A percentile compares a stretch with the other conserved stretches of the same genome.
phyloP scores from a whole-genome alignment of 1,284 basidiomycete species.

The Sporisorium scitamineum region DNA sequence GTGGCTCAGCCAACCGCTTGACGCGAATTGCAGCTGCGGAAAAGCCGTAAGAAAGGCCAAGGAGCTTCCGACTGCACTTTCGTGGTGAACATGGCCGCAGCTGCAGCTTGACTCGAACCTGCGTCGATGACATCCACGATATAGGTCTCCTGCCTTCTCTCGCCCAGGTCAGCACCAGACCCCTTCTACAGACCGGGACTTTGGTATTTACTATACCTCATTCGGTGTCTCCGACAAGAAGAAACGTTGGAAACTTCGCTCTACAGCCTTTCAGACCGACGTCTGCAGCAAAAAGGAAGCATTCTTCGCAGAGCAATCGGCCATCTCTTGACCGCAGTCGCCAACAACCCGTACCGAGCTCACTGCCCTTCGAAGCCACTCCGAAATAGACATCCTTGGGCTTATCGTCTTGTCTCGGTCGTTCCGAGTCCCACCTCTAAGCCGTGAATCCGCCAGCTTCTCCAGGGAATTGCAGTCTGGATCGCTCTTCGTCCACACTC shows the following conservation, averaged over 20 bases:
- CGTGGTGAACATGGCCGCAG: slow-evolving; percentile 11
- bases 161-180: not conserved
- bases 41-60: not conserved
- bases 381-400: not conserved
- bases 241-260: not conserved
- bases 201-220: not conserved
- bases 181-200: not conserved
- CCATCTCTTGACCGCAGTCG: too few species aligned
- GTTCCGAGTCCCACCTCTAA: not conserved
- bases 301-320: not conserved
- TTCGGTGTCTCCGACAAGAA: not conserved
- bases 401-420: not conserved
- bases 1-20: slow-evolving; percentile 29
- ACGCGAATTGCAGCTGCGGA: slow-evolving; percentile 12
- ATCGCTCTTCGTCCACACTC: not conserved
- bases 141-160: not conserved
- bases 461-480: not conserved
- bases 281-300: not conserved
- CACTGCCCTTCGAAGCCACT: not conserved
- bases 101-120: slow-evolving; percentile 27
- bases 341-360: not conserved
- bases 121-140: slow-evolving; percentile 10
- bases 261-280: not conserved
- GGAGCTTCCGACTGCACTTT: slow-evolving; percentile 35
- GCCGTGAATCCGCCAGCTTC: not conserved